Evolutionary conservation across 2,329 filamentous ascomycete genomes (phyloP).

Genomic region (Aspergillus sp.): DNA sequence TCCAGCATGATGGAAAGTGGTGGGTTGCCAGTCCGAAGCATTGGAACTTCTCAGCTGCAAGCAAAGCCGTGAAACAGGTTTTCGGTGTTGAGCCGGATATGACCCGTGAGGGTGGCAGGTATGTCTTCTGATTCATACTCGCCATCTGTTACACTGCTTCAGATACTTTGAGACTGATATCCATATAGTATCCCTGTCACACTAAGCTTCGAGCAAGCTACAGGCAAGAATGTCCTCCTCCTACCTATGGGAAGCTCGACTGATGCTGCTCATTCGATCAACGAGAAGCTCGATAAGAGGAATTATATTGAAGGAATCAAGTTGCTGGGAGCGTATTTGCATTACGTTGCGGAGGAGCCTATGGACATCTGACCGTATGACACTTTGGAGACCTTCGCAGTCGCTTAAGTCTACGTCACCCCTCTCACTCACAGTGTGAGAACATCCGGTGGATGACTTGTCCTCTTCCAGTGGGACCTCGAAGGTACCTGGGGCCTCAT

Average conservation of each 20-base stretch:
- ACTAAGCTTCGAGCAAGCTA: conserved; percentile 94
- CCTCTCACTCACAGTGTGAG: neutral
- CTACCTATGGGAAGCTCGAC: conserved; percentile 97
- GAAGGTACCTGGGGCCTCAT: no score
- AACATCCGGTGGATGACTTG: neutral
- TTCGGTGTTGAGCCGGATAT: conserved; percentile 93
- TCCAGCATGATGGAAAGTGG: conserved; percentile 95
- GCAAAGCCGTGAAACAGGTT: conserved; percentile 94
- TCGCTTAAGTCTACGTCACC: neutral
- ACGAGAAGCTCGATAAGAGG: conserved; percentile 94
- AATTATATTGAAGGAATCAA: conserved; percentile 99
- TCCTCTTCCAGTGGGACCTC: neutral
- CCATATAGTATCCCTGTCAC: conserved; percentile 85
- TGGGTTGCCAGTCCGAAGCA: conserved; percentile 97
- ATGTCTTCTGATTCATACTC: conserved; percentile 36
- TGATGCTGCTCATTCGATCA: conserved; percentile 94
- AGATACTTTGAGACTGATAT: conserved; percentile 25
- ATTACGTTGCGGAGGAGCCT: conserved; percentile 92
- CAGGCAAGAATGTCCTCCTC: conserved; percentile 94
- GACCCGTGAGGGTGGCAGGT: conserved; percentile 92
- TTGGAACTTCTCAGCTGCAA: conserved; percentile 96
- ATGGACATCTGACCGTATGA: conserved; percentile 34
- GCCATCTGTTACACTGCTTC: conserved; percentile 2
- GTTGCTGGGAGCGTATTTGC: conserved; percentile 88
- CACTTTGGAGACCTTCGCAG: neutral